Evolutionary conservation across 495 filamentous ascomycete genomes (phyloP), one percentile per base, ranked within the genome.

Genomic region (Neurospora sp.): DNA sequence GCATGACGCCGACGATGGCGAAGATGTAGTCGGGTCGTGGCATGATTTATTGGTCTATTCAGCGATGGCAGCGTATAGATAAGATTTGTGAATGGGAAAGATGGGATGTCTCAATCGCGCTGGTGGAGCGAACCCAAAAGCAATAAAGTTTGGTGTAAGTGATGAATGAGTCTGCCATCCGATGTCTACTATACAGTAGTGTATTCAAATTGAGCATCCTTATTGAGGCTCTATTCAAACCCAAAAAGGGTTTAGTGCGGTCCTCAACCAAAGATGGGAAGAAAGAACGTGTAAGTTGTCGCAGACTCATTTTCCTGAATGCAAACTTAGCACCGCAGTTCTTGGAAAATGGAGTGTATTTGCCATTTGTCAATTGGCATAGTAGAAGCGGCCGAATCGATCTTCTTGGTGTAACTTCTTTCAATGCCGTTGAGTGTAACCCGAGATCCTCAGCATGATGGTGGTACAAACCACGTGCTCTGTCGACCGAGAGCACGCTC

Each of bases 171-270:
- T 12, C 18, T 41, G 71, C 27, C 54, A 35, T 66, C 54, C 54
- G 60, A 18, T 69, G n/a, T 35, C 72, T 70, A 20, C 38, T 11
- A 35, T 35, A 35, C 27, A 35, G 27, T 62, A 14, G 54, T 35
- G 54, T 66, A 35, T 66, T 66, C 54, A 66, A 9, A 35, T 35
- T 9, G 54, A 9, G 74, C 60, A 31, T 54, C 23, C 66, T 71
- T 79, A 80, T 81, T 80, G 76, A 79, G 72, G 73, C 73, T 80
- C 77, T 82, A 82, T 81, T 82, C 77, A 82, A 66, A 72, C 74
- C 79, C 78, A n/a, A 76, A 81, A 78, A 20, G 16, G 79, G 79
- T 66, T 35, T 66, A 66, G 54, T 35, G 54, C 3, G 12, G 54
- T 7, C 54, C 54, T 44, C 18, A 27, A 54, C 39, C 54, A 66